Percentiles rank a stretch among this genome's conserved stretches.
phyloP scores from a whole-genome alignment of 1,284 basidiomycete species.

The Ustilago bromivora region DNA sequence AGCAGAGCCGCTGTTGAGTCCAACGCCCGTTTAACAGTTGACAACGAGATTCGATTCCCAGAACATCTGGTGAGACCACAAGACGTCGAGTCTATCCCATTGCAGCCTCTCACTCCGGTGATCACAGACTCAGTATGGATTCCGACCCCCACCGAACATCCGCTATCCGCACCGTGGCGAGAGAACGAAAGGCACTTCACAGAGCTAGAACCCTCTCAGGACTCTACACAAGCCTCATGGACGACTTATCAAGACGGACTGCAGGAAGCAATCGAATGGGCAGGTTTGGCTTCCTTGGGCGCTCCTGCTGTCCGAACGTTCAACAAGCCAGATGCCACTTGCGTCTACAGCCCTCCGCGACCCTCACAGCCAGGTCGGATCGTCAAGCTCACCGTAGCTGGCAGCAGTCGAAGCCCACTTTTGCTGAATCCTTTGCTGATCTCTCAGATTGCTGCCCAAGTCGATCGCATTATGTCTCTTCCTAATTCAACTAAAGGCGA shows the following conservation, averaged over 20 bases:
- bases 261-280: conserved; percentile 48
- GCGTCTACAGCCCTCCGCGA: conserved; percentile 37
- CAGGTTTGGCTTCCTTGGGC: conserved; percentile 30
- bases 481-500: not conserved
- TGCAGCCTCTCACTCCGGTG: conserved; percentile 1
- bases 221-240: conserved; percentile 17
- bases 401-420: not conserved
- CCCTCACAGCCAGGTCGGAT: conserved; percentile 17
- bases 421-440: conserved; percentile 38
- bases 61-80: conserved; percentile 27
- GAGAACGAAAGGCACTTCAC: conserved; percentile 21
- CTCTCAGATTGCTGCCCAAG: conserved; percentile 15
- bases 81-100: conserved; percentile 12
- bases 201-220: conserved; percentile 20
- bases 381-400: conserved; percentile 30
- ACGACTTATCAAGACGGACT: conserved; percentile 19
- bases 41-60: conserved; percentile 40
- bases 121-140: conserved; percentile 43
- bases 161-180: conserved; percentile 13
- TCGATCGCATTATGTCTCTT: conserved; percentile 14
- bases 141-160: conserved; percentile 19
- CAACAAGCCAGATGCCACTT: conserved; percentile 19
- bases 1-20: conserved; percentile 9
- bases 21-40: not conserved
- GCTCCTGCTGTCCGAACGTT: conserved; percentile 29